Evolutionary conservation across 495 filamentous ascomycete species (phyloP).

Genomic region (Ramalina intermedia): DNA sequence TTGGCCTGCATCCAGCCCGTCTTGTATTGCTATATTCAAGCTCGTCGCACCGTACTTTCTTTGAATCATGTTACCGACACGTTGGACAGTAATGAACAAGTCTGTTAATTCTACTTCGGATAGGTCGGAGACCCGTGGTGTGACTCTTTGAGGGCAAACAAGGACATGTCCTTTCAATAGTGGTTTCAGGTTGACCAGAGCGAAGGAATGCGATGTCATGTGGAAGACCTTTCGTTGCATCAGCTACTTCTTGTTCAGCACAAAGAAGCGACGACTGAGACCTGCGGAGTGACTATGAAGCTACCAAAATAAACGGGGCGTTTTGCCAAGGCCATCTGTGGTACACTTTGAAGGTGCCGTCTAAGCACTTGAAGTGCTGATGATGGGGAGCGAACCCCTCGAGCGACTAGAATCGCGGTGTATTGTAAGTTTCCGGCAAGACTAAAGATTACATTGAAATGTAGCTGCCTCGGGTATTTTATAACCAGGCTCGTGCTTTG

Average conservation of each 20-base stretch:
- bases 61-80: conserved; percentile 63
- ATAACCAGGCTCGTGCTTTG: no score
- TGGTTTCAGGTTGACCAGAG: conserved; percentile 87
- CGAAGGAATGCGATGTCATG: conserved; percentile 60
- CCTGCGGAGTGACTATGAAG: conserved; percentile 51
- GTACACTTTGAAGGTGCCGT: background rate
- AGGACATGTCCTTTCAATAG: conserved; percentile 89
- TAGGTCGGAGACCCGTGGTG: conserved; percentile 63
- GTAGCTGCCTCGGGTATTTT: background rate
- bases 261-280: conserved; percentile 8
- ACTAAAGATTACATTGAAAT: no score
- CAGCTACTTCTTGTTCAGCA: background rate
- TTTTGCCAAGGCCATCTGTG: conserved; percentile 5
- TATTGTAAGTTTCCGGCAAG: no score
- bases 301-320: conserved; percentile 45
- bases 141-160: conserved; percentile 41
- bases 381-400: no score
- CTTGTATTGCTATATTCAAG: conserved; percentile 88
- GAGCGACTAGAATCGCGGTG: no score
- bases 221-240: conserved; percentile 58
- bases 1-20: conserved; percentile 79
- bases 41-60: conserved; percentile 49
- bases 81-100: conserved; percentile 71
- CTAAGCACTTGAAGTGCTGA: no score
- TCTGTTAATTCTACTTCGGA: conserved; percentile 60